phyloP scores from a whole-genome alignment of 345 rosid genomes.

The Anacardium occidentale region DNA sequence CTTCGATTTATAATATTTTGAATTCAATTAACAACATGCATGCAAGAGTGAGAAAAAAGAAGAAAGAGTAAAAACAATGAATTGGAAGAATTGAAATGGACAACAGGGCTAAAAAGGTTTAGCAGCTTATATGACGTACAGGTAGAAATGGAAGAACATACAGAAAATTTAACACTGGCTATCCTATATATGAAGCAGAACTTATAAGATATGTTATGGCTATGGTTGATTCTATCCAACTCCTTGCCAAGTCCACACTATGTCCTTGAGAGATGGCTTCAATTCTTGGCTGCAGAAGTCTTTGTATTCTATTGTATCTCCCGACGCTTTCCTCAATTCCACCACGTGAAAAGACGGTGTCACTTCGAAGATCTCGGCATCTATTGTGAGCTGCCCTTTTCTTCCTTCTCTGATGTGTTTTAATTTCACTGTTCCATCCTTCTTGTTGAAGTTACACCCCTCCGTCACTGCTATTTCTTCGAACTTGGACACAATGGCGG shows the following conservation, averaged over 20 bases:
- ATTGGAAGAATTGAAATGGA: too few species aligned
- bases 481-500: conserved; percentile 64
- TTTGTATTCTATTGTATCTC: conserved; percentile 78
- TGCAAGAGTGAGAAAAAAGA: too few species aligned
- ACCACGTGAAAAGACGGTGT: conserved; percentile 68
- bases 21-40: too few species aligned
- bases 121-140: too few species aligned
- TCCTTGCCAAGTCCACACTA: conserved; percentile 86
- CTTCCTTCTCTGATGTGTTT: conserved; percentile 67
- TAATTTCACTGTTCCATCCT: conserved; percentile 58
- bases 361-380: conserved; percentile 77
- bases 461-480: conserved; percentile 64
- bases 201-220: too few species aligned
- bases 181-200: too few species aligned
- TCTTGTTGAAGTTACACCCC: conserved; percentile 47
- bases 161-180: too few species aligned
- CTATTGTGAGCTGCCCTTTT: conserved; percentile 71
- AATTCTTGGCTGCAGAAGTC: conserved; percentile 59
- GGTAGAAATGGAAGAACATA: too few species aligned
- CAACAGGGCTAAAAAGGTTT: too few species aligned
- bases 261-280: conserved; percentile 80
- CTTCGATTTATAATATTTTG: too few species aligned
- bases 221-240: conserved; percentile 23
- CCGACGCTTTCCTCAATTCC: conserved; percentile 67
- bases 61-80: too few species aligned